Base-by-base conservation (phyloP, 1,139 yeast genomes). In the Arxiozyma bovina region DNA sequence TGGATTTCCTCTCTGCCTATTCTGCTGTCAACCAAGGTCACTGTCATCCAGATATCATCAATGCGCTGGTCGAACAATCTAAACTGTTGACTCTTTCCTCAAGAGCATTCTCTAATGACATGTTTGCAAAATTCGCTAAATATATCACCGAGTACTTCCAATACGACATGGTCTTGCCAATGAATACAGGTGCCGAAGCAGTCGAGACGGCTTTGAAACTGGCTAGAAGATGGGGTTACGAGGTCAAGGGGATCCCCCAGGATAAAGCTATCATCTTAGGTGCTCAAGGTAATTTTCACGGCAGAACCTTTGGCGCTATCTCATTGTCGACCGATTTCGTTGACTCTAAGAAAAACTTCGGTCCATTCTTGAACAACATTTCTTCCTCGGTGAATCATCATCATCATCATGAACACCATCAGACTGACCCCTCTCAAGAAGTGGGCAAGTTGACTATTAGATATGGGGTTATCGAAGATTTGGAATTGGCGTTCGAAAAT, bases 151-250 rank as follows among this genome's bases (percentile, higher is more conserved):
- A 90, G 70, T 91, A 75, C 70, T 91, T 93, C 75, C 80, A 84
- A 68, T 91, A 88, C 72, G 99, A 91, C 67, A 85, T 83, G 87
- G 93, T 91, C 9, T 77, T 91, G 70, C 99, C 99, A 62, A 91
- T 91, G 97, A 91, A 91, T 76, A 91, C 98, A 11, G 99, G 99
- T 69, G 97, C 97, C 34, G 98, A 91, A 74, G 99, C 99, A 15
- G 99, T 91, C 51, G 99, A 91, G 74, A 89, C 97, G 48, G 96
- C 87, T 43, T 77, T 93, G 70, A 91, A 91, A 73, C 77, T 91
- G 62, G 98, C 98, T 53, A 83, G 99, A 79, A 83, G 93, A 76
- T 91, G 98, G 98, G 98, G 98, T 55, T 91, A 91, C 76, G 79
- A 79, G 67, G 84, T 83, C 72, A 91, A 91, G 77, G 87, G 87